Base-by-base conservation (phyloP, 176 grass and related monocot species). In the Tillandsia fasciculata region DNA sequence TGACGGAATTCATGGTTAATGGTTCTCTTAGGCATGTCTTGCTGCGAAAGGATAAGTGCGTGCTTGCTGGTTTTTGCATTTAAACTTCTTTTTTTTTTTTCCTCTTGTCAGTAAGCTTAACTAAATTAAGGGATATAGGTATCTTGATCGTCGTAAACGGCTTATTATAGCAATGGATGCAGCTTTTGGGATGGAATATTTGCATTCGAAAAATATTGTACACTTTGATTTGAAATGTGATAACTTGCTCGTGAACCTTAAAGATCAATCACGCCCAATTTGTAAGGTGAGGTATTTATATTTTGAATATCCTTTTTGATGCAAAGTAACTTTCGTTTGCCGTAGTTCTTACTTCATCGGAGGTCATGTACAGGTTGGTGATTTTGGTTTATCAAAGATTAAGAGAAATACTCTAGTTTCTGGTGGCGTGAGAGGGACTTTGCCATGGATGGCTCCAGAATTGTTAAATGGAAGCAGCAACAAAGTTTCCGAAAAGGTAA, bases 1-100 rank as follows among this genome's bases (percentile, higher is more conserved):
- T 96, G n/a, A 90, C 91, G 13, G 91, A 96, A 76, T 96, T 96
- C 70, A 96, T 96, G 91, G 91, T 96, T 82, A 96, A 96, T 87
- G 91, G 91, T 71, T 96, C 91, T 83, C 91, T 96, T 77, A 76
- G 93, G 73, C 93, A 90, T 76, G 93, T 97, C 65, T 79, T 97
- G 73, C 86, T 88, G 78, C 83, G 93, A 33, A 97, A 95, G 81
- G 91, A 97, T 79, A 97, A 85, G 93, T 97, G 90, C 82, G 27
- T 68, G 15, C 27, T 81, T 77, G 5, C 26, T 77, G 66, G 2
- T 50, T 49, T 78, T 0, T 22, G 64, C 71, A 51, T 51, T 47
- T 58, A 0, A 7, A 20, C 51, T 53, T 85, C 51, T 50, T 47
- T 14, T 58, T 18, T 42, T 87, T 68, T 0, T 6, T 0, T n/a